These are phyloP conservation scores for Salix brachista DNA, from an alignment of 345 rosid genomes.

Conservation along the genomic window DNA sequence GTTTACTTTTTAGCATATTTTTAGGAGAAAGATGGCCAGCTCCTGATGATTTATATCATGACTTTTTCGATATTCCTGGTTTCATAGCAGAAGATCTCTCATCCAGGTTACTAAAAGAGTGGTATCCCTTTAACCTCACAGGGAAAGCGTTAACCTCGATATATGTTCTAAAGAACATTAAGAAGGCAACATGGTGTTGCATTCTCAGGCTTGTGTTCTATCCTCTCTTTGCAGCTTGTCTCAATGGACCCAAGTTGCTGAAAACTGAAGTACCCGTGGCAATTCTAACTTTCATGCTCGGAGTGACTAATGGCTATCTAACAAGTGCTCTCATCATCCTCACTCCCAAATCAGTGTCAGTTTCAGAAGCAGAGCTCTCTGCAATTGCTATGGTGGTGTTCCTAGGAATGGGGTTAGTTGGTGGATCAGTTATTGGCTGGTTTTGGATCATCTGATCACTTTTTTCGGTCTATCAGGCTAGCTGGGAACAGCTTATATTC, in stretches of 20 bases:
- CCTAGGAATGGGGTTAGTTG: constrained; percentile 68
- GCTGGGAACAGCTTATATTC: neutral
- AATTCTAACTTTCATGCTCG: constrained; percentile 63
- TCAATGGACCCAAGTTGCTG: constrained; percentile 78
- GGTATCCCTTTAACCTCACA: constrained; percentile 78
- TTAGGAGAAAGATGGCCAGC: constrained; percentile 49
- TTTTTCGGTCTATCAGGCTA: neutral
- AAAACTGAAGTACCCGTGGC: constrained; percentile 63
- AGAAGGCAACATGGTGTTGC: constrained; percentile 66
- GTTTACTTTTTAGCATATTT: neutral
- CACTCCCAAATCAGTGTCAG: constrained; percentile 60
- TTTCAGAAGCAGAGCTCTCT: constrained; percentile 68
- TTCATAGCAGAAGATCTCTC: constrained; percentile 62
- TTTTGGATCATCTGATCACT: constrained; percentile 55
- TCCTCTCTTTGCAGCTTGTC: constrained; percentile 63
- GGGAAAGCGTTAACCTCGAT: constrained; percentile 77
- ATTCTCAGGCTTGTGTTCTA: constrained; percentile 60
- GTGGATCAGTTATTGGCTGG: constrained; percentile 84
- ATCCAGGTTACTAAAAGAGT: constrained; percentile 51
- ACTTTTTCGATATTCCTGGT: constrained; percentile 79
- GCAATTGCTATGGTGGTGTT: constrained; percentile 71
- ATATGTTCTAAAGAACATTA: constrained; percentile 44
- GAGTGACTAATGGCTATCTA: constrained; percentile 73
- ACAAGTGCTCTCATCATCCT: constrained; percentile 83
- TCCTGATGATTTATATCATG: constrained; percentile 51